Evolutionary conservation across 2,329 filamentous ascomycete genomes (phyloP), one percentile per base, ranked within the genome.

Genomic region (Penicillium sp.): DNA sequence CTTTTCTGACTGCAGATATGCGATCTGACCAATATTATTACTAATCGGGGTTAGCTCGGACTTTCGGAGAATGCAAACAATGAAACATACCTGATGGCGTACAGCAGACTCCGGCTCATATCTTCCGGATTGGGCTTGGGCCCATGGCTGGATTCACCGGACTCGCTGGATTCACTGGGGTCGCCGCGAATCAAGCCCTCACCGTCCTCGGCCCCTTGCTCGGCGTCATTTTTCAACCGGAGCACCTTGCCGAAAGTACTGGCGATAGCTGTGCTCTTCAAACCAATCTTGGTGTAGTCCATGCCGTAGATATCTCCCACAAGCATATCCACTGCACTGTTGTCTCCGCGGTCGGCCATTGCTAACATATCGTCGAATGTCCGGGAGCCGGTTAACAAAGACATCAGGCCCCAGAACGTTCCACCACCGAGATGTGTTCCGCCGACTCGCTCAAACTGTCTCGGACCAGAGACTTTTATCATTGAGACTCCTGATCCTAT

Each of bases 311-410:
- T 99, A 73, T 99, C 94, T 19, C 94, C 94, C 0, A 99, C 94
- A 17, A 99, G 81, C 87, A 99, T 92, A 71, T 99, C 94, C 10
- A 99, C 94, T 28, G 89, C 88, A 36, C 88, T 83, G 68, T 99
- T 99, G 76, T 99, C 94, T 26, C 94, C 94, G 33, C 85, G 82
- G 61, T 94, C 94, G 1, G 94, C 92, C 78, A 95, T 88, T 52
- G 88, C 87, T 35, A 99, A 82, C 94, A 99, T 99, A 66, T 96
- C 92, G 73, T 97, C 94, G 70, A 99, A 99, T n/a, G 87, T 92
- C 53, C 89, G 84, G 22, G 93, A 91, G n/a, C 92, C 91, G 0
- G 94, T 99, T 37, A 99, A 81, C 49, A 99, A 82, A 12, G 90
- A 94, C 36, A 99, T 82, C 25, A 99, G 80, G 0, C 94, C 94